A percentile compares a stretch with the other conserved stretches of the same genome.
Evolutionary conservation across 1,284 basidiomycete species (phyloP).

Genomic region (Apiotrichum sp.): DNA sequence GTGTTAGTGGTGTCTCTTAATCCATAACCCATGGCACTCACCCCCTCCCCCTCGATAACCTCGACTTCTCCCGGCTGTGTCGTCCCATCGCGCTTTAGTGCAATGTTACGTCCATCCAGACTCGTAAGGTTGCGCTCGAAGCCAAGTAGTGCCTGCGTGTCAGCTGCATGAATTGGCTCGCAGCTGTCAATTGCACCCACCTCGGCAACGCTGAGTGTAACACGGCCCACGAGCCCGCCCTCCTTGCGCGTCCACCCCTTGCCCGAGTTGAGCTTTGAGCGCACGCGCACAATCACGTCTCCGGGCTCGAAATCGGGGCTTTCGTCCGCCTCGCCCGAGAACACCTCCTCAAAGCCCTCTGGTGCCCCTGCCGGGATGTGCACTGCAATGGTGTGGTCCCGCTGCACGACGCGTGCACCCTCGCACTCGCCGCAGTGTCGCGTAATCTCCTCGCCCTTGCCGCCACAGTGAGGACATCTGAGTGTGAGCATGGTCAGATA

Average conservation of each 20-base stretch:
- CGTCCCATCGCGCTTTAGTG: conserved; percentile 63
- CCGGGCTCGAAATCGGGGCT: conserved; percentile 87
- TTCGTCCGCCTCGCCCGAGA: conserved; percentile 89
- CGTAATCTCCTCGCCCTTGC: conserved; percentile 70
- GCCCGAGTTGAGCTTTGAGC: conserved; percentile 53
- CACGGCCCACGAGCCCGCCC: conserved; percentile 77
- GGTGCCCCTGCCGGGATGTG: conserved; percentile 80
- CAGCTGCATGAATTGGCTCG: no score
- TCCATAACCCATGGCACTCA: conserved; percentile 22
- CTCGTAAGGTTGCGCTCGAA: conserved; percentile 70
- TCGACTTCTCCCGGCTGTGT: conserved; percentile 93
- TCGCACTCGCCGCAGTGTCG: conserved; percentile 69
- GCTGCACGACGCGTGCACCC: conserved; percentile 71
- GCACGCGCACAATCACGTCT: conserved; percentile 76
- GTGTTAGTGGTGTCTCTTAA: neutral
- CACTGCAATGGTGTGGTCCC: conserved; percentile 59
- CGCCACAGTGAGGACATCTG: conserved; percentile 72
- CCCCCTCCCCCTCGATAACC: conserved; percentile 72
- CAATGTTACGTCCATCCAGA: conserved; percentile 77
- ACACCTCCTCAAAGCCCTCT: conserved; percentile 83
- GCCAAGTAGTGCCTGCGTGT: conserved; percentile 42
- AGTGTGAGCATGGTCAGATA: neutral
- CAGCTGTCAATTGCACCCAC: conserved; percentile 47
- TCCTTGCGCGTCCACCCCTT: conserved; percentile 83
- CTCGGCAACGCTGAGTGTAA: conserved; percentile 83